Percentiles rank a stretch among this genome's conserved stretches.
Conservation (phyloP, 257 asterid genomes). For the Capsicum rhomboideum region DNA sequence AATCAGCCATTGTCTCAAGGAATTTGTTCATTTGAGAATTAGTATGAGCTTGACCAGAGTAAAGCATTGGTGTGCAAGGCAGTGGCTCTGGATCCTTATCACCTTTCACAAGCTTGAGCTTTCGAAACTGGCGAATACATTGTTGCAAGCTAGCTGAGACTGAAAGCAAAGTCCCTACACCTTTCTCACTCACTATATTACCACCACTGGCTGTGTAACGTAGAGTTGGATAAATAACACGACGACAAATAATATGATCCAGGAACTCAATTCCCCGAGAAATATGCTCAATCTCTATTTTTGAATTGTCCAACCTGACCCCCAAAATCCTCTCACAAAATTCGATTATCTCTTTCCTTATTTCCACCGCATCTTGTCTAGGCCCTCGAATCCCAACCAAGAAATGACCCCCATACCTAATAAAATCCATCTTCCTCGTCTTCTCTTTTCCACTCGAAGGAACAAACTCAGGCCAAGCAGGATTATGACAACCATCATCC, state of each 20-base stretch:
- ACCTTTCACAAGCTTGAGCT: conserved; percentile 69
- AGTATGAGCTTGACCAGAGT: conserved; percentile 96
- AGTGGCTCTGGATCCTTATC: conserved; percentile 92
- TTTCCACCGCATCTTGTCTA: conserved; percentile 72
- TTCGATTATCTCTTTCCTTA: conserved; percentile 65
- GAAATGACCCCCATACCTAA: conserved; percentile 81
- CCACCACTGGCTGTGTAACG: conserved; percentile 85
- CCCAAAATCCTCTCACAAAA: conserved; percentile 53
- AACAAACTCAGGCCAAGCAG: conserved; percentile 99
- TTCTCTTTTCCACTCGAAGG: conserved; percentile 83
- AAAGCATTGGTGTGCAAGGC: conserved; percentile 94
- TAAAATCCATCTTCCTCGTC: conserved; percentile 82
- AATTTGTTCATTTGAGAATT: conserved; percentile 92
- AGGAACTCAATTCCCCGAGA: conserved; percentile 76
- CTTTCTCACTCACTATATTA: conserved; percentile 74
- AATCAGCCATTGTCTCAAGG: conserved; percentile 91
- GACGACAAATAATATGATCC: conserved; percentile 77
- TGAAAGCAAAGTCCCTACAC: conserved; percentile 88
- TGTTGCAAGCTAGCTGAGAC: conserved; percentile 79
- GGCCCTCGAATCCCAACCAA: conserved; percentile 83
- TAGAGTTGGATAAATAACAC: conserved; percentile 86
- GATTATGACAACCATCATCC: conserved; percentile 85
- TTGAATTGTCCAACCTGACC: conserved; percentile 66
- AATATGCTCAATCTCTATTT: conserved; percentile 76
- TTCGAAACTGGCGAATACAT: conserved; percentile 77